Conservation (phyloP, 129 eudicot species). For the Chrysanthemum seticuspe region DNA sequence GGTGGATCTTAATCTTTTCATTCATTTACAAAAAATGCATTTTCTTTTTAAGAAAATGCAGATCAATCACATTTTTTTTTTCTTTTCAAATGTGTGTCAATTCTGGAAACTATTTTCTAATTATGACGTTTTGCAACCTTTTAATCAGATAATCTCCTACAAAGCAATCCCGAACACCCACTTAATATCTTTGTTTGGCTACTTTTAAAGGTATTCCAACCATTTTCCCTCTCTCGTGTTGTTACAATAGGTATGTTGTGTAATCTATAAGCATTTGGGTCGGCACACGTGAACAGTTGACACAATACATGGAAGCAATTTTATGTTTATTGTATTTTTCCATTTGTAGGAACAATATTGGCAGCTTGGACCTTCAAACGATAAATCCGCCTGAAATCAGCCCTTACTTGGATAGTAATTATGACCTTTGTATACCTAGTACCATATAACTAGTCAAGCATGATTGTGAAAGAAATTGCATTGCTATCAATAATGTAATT, state of each 20-base stretch:
- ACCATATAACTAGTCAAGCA: slow-evolving; percentile 15
- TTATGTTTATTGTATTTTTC: slow-evolving; percentile 32
- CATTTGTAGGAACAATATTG: too few species aligned
- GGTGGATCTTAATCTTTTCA: too few species aligned
- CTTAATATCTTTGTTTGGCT: neutral
- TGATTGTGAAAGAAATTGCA: neutral
- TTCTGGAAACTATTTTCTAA: too few species aligned
- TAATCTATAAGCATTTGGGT: slow-evolving; percentile 59
- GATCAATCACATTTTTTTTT: too few species aligned
- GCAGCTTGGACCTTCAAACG: slow-evolving; percentile 29
- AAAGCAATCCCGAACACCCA: neutral
- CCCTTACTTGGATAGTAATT: neutral
- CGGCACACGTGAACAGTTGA: slow-evolving; percentile 58
- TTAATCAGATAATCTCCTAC: too few species aligned
- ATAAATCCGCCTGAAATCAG: slow-evolving; percentile 42
- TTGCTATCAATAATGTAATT: too few species aligned
- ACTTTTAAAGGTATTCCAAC: neutral
- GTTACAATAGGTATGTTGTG: neutral
- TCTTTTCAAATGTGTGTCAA: too few species aligned
- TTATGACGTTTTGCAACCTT: too few species aligned
- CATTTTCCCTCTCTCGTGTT: neutral
- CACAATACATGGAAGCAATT: slow-evolving; percentile 70
- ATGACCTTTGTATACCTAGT: slow-evolving; percentile 41
- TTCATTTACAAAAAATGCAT: too few species aligned
- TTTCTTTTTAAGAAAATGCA: too few species aligned